These are phyloP conservation scores for Starmera stellimalicola DNA, from an alignment of 1,139 yeast species.

Conservation along the genomic window DNA sequence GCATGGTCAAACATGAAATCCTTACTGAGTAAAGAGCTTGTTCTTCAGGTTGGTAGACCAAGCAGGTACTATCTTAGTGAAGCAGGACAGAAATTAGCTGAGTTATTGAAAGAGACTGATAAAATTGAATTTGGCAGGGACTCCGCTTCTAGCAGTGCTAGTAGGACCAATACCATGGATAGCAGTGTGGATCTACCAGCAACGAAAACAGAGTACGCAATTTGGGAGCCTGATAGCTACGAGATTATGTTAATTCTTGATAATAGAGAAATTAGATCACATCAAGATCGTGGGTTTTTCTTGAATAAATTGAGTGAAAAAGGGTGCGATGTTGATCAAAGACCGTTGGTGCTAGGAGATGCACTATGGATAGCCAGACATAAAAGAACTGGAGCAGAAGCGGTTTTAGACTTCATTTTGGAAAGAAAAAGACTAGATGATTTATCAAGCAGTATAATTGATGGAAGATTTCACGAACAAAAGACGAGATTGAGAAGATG, in stretches of 20 bases:
- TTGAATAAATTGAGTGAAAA: conserved; percentile 38
- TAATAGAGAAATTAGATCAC: conserved; percentile 66
- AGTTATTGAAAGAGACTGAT: conserved; percentile 41
- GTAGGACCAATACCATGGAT: conserved; percentile 3
- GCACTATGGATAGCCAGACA: conserved; percentile 81
- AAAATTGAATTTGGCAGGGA: conserved; percentile 18
- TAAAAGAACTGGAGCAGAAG: conserved; percentile 45
- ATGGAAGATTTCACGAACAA: conserved; percentile 84
- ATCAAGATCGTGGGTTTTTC: conserved; percentile 56
- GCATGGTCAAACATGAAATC: conserved; percentile 75
- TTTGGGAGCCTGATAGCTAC: conserved; percentile 47
- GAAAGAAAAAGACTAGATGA: conserved; percentile 90
- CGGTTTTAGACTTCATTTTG: conserved; percentile 67
- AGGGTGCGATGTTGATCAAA: conserved; percentile 44
- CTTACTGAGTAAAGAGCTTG: conserved; percentile 52
- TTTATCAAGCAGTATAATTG: conserved; percentile 70
- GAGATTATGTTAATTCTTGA: conserved; percentile 62
- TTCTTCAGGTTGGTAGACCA: conserved; percentile 52
- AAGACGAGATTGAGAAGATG: conserved; percentile 64
- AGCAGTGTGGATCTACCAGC: conserved; percentile 2
- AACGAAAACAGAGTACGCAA: conserved; percentile 18
- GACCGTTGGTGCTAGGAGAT: conserved; percentile 76
- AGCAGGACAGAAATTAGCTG: conserved; percentile 61
- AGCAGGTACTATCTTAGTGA: conserved; percentile 57
- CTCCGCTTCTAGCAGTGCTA: not conserved